phyloP scores from a whole-genome alignment of 257 asterid species.

The Solanum chaucha region DNA sequence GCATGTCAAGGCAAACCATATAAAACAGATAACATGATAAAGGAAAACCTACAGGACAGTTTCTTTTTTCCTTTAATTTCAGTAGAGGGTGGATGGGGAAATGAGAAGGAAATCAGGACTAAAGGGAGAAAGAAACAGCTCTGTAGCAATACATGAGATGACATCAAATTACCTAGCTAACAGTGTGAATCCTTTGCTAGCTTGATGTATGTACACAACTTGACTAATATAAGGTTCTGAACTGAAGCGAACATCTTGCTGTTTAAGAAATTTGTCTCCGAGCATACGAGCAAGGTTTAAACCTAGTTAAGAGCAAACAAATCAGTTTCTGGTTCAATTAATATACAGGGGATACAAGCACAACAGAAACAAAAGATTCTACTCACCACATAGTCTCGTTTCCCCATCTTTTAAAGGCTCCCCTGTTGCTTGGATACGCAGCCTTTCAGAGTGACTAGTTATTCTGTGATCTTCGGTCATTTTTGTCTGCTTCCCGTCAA shows the following conservation, averaged over 20 bases:
- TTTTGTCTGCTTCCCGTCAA: slow-evolving; percentile 75
- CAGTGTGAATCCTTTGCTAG: slow-evolving; percentile 54
- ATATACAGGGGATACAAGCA: neutral
- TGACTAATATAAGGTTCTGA: slow-evolving; percentile 87
- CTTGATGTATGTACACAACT: slow-evolving; percentile 37
- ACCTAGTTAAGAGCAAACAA: slow-evolving; percentile 35
- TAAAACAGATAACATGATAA: neutral
- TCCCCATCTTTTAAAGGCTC: slow-evolving; percentile 87
- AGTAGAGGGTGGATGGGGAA: neutral
- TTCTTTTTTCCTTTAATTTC: neutral
- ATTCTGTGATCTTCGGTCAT: slow-evolving; percentile 96
- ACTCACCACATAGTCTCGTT: slow-evolving; percentile 80
- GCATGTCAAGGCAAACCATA: neutral
- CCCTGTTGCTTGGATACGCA: slow-evolving; percentile 69
- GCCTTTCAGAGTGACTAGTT: slow-evolving; percentile 66
- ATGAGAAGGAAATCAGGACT: neutral
- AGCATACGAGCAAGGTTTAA: slow-evolving; percentile 95
- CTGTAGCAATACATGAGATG: neutral
- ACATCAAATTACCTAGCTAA: slow-evolving; percentile 60
- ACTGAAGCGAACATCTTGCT: slow-evolving; percentile 82
- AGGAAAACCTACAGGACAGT: neutral
- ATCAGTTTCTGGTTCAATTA: slow-evolving; percentile 1
- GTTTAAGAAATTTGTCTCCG: slow-evolving; percentile 93
- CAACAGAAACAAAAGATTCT: neutral
- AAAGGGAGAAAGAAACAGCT: neutral